Base-by-base conservation (phyloP, 306 rosid species). In the Vachellia collinsii region DNA sequence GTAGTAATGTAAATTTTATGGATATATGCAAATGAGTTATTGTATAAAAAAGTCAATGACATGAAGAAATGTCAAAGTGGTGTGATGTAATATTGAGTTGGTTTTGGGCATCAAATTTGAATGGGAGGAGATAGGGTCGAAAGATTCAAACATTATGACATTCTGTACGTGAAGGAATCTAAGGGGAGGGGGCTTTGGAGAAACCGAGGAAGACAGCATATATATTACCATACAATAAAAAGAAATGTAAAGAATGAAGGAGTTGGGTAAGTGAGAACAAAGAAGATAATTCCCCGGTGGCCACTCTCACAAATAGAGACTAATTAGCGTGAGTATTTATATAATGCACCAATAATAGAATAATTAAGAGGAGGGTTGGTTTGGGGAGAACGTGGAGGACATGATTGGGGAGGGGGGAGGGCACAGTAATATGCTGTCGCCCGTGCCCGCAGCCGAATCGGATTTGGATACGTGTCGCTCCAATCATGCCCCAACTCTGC, bases 321-420 rank as follows among this genome's bases (percentile, higher is more conserved):
- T 22, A 67, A 54, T 54, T 54, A 54, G 62, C 17, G 58, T 16
- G 8, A 16, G 53, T 3, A 50, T 17, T 16, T 1, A 14, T 4
- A 51, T 14, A 50, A 50, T 50, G 11, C 12, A 44, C 8, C 11
- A 44, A 8, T 44, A 43, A 43, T 43, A 1, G 46, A 42, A 7
- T 42, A 42, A 44, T 44, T 44, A 44, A 44, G 48, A 12, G 48
- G 3, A 11, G 50, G 13, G 50, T 46, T 46, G 17, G 54, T 48
- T 14, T 50, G 2, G 48, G 10, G 79, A 77, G 82, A 85, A 85
- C 71, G 62, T 85, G 88, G 64, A 34, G 50, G 80, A 78, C 83
- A 87, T 87, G 79, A 81, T 83, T 87, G 37, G 29, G 34, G 63
- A 11, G 54, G 63, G 25, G 54, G 34, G 11, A 86, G 69, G 89